A percentile compares a stretch with the other conserved stretches of the same genome.
phyloP scores from a whole-genome alignment of 768 basidiomycete species.

The Hysterangium stoloniferum region DNA sequence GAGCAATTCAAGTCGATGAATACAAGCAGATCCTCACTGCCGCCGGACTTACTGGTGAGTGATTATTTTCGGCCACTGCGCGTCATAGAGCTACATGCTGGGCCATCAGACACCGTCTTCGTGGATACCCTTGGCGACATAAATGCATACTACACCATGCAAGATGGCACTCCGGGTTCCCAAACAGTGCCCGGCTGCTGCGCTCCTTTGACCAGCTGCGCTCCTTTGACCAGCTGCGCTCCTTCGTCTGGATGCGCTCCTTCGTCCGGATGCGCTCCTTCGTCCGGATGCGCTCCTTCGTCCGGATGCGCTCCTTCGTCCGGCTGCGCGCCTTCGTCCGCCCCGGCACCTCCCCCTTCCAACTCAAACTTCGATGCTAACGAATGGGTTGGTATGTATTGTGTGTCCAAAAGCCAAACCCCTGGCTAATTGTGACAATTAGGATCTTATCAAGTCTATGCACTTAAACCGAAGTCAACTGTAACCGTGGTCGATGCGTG shows the following conservation, averaged over 20 bases:
- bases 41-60: slow-evolving; percentile 37
- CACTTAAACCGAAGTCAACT: slow-evolving; percentile 36
- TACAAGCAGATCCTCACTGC: slow-evolving; percentile 31
- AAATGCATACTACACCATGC: slow-evolving; percentile 25
- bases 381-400: slow-evolving; percentile 32
- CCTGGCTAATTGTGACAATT: background rate
- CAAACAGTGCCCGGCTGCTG: background rate
- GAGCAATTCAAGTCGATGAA: slow-evolving; percentile 33
- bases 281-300: slow-evolving; percentile 4
- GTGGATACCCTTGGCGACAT: slow-evolving; percentile 36
- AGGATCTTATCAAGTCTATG: slow-evolving; percentile 44
- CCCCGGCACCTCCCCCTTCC: slow-evolving; percentile 4
- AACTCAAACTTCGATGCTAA: slow-evolving; percentile 29
- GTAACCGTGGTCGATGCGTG: too few species aligned
- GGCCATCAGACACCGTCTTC: slow-evolving; percentile 31
- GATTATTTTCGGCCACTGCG: background rate
- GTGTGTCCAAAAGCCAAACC: background rate
- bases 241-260: slow-evolving; percentile 1
- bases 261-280: background rate
- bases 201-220: background rate
- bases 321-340: slow-evolving; percentile 3
- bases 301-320: slow-evolving; percentile 3
- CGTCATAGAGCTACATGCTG: background rate
- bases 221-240: slow-evolving; percentile 3
- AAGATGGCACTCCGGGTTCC: background rate